Evolutionary conservation across 164 flowering plant species (phyloP).

Genomic region (Echeveria elegans): DNA sequence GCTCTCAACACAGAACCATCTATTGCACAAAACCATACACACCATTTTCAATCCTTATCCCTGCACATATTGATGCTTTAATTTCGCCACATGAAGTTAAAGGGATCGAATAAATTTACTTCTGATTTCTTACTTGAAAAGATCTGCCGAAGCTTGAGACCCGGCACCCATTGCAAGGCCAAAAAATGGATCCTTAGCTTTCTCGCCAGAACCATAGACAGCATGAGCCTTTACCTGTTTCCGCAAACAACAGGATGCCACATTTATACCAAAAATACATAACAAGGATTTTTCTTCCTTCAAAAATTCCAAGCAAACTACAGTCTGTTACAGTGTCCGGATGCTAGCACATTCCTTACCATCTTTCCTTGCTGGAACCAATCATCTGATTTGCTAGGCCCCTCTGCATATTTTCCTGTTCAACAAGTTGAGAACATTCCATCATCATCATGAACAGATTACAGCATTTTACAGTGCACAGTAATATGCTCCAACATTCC

Average conservation of each 20-base stretch:
- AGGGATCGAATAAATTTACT: constrained; percentile 1
- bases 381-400: constrained; percentile 59
- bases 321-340: too few relatives aligned
- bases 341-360: too few relatives aligned
- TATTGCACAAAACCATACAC: constrained; percentile 47
- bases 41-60: constrained; percentile 43
- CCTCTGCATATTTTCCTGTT: constrained; percentile 85
- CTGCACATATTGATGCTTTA: constrained; percentile 29
- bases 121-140: constrained; percentile 54
- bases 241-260: neutral
- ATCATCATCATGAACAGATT: neutral
- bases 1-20: constrained; percentile 94
- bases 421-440: neutral
- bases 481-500: too few relatives aligned
- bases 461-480: neutral
- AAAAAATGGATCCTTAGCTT: constrained; percentile 89
- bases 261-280: neutral
- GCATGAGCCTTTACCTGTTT: constrained; percentile 69
- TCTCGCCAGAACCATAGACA: constrained; percentile 60
- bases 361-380: constrained; percentile 85
- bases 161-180: constrained; percentile 74
- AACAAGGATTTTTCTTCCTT: neutral
- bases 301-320: too few relatives aligned
- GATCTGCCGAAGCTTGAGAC: constrained; percentile 65
- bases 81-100: constrained; percentile 12